These are phyloP conservation scores for Nicotiana benthamiana DNA, from an alignment of 257 asterid genomes.

Conservation along the genomic window DNA sequence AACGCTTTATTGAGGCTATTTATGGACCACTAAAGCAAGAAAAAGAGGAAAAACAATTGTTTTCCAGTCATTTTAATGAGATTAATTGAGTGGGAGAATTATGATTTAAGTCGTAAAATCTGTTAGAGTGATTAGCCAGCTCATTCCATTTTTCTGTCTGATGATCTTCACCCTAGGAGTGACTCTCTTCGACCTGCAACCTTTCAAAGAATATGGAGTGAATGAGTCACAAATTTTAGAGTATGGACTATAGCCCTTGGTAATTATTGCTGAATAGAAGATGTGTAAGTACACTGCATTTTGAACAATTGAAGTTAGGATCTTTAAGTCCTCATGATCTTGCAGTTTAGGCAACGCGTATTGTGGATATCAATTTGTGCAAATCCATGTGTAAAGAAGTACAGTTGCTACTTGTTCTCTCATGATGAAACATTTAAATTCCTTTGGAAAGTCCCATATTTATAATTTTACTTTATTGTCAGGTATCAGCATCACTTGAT, in stretches of 20 bases:
- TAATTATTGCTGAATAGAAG: neutral
- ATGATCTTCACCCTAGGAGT: too few relatives aligned
- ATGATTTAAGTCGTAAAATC: neutral
- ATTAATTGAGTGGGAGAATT: neutral
- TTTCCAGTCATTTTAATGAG: neutral
- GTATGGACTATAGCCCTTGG: neutral
- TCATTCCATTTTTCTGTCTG: too few relatives aligned
- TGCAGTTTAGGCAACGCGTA: neutral
- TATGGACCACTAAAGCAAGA: neutral
- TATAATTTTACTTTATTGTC: slow-evolving; percentile 4
- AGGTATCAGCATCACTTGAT: slow-evolving; percentile 89
- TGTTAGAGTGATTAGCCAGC: neutral
- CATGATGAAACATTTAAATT: neutral
- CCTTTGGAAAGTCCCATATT: neutral
- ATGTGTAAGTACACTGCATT: neutral
- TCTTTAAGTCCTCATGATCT: neutral
- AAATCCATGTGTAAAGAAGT: neutral
- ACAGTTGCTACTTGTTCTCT: neutral
- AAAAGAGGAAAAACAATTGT: neutral
- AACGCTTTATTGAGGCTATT: neutral
- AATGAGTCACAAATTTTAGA: neutral
- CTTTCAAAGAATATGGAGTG: too few relatives aligned
- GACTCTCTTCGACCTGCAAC: too few relatives aligned
- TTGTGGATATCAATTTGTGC: neutral
- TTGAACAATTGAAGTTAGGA: neutral